phyloP scores from a whole-genome alignment of 169 alveolate genomes.

The Eimeria nieschulzi region DNA sequence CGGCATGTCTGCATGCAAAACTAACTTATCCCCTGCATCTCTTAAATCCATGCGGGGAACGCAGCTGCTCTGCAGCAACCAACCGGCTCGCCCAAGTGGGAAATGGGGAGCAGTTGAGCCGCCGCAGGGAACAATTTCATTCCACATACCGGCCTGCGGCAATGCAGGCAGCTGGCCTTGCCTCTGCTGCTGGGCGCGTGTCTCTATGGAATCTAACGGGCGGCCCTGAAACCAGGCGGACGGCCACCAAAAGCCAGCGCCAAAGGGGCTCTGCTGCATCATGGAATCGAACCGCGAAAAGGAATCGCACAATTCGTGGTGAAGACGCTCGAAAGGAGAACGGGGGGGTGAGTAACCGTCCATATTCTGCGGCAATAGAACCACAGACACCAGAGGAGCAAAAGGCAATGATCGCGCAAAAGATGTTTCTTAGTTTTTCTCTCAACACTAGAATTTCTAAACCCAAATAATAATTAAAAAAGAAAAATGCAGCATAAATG shows the following conservation, averaged over 20 bases:
- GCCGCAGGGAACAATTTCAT: not conserved
- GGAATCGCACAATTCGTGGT: not conserved
- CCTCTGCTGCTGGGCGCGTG: conserved; percentile 14
- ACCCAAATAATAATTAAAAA: no score
- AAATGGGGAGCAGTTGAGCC: not conserved
- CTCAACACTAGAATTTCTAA: no score
- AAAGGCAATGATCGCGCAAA: no score
- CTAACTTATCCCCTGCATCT: conserved; percentile 50
- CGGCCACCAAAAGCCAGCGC: not conserved
- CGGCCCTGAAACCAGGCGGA: not conserved
- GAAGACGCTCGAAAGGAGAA: conserved; percentile 21
- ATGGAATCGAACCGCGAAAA: not conserved
- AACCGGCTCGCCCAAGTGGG: not conserved
- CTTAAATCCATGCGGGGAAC: conserved; percentile 61
- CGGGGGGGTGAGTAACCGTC: not conserved
- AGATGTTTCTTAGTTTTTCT: no score
- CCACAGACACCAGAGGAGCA: not conserved
- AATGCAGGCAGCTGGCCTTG: not conserved
- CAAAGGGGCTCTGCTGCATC: conserved; percentile 25
- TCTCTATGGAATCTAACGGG: not conserved
- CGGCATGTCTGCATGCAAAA: conserved; percentile 75
- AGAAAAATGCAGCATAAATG: no score
- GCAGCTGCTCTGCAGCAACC: not conserved
- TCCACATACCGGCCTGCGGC: not conserved
- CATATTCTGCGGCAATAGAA: not conserved